Percentiles rank a stretch among this genome's conserved stretches.
phyloP scores from a whole-genome alignment of 2,329 filamentous ascomycete genomes.

The Sclerotinia glacialis region DNA sequence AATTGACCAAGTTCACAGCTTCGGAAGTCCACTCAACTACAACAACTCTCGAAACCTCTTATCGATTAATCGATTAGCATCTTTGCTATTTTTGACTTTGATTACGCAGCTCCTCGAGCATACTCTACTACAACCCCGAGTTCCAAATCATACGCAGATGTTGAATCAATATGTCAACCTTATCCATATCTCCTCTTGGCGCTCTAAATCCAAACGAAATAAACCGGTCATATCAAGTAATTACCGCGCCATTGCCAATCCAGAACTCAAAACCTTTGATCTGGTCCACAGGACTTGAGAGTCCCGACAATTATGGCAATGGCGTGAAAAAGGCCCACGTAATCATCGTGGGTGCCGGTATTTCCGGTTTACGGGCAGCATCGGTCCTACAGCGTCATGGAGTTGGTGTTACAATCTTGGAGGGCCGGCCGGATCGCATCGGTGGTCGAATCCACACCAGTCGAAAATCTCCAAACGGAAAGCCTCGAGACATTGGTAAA shows the following conservation, averaged over 20 bases:
- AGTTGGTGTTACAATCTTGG: slow-evolving; percentile 53
- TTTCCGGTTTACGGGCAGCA: slow-evolving; percentile 55
- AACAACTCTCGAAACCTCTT: not conserved
- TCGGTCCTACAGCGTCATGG: slow-evolving; percentile 53
- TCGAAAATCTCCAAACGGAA: slow-evolving; percentile 35
- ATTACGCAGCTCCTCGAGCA: slow-evolving; percentile 4
- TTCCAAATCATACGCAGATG: slow-evolving; percentile 34
- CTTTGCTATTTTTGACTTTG: slow-evolving; percentile 8
- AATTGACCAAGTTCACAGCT: slow-evolving; percentile 18
- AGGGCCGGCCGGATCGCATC: slow-evolving; percentile 51
- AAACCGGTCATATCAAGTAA: slow-evolving; percentile 29
- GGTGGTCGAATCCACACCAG: slow-evolving; percentile 49
- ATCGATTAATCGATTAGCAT: not conserved
- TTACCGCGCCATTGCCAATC: slow-evolving; percentile 23
- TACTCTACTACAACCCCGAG: not conserved
- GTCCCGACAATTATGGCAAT: slow-evolving; percentile 20
- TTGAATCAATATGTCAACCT: slow-evolving; percentile 38
- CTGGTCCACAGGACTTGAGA: slow-evolving; percentile 28
- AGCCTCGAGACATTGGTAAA: slow-evolving; percentile 44
- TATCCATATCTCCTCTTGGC: slow-evolving; percentile 37
- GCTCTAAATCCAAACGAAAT: slow-evolving; percentile 37
- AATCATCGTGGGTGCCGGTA: slow-evolving; percentile 54
- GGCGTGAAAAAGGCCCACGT: slow-evolving; percentile 42
- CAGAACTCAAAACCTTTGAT: slow-evolving; percentile 13
- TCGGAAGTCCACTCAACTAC: not conserved